A percentile compares a stretch with the other conserved stretches of the same genome.
Evolutionary conservation across 148 eudicot genomes (phyloP).

Genomic region (Vaccinium corymbosum): DNA sequence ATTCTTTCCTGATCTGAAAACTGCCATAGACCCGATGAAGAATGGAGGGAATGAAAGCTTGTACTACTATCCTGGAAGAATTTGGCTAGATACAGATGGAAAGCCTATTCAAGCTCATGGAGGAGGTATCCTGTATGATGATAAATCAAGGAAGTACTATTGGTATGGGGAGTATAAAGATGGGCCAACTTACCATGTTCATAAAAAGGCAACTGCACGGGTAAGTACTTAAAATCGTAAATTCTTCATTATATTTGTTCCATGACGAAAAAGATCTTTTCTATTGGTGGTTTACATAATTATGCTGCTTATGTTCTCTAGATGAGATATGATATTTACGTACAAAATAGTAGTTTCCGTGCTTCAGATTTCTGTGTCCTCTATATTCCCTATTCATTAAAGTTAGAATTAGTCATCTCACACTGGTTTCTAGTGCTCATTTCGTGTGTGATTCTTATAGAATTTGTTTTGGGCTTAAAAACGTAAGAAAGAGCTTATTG

Average conservation of each 20-base stretch:
- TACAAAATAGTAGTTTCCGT: not conserved
- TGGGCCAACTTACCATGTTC: constrained; percentile 92
- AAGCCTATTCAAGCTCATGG: constrained; percentile 99
- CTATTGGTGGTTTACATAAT: not conserved
- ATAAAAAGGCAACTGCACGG: constrained; percentile 86
- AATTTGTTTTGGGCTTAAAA: not conserved
- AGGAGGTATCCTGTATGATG: constrained; percentile 86
- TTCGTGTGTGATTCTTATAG: not conserved
- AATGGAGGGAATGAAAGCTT: constrained; percentile 54
- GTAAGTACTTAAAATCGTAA: constrained; percentile 35
- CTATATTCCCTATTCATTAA: not conserved
- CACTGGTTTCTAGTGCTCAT: constrained; percentile 3
- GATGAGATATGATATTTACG: not conserved
- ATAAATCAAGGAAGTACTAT: constrained; percentile 54
- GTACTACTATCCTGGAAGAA: constrained; percentile 76
- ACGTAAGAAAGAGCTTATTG: not conserved
- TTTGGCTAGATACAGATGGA: constrained; percentile 95
- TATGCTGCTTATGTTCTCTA: not conserved
- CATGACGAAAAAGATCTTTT: not conserved
- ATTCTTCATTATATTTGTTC: not conserved
- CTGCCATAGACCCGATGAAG: constrained; percentile 69
- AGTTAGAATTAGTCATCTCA: not conserved
- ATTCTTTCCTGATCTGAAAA: constrained; percentile 71
- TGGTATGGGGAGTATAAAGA: constrained; percentile 99
- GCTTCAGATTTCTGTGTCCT: not conserved